Evolutionary conservation across 1,284 basidiomycete genomes (phyloP).

Genomic region (Malassezia caprae): DNA sequence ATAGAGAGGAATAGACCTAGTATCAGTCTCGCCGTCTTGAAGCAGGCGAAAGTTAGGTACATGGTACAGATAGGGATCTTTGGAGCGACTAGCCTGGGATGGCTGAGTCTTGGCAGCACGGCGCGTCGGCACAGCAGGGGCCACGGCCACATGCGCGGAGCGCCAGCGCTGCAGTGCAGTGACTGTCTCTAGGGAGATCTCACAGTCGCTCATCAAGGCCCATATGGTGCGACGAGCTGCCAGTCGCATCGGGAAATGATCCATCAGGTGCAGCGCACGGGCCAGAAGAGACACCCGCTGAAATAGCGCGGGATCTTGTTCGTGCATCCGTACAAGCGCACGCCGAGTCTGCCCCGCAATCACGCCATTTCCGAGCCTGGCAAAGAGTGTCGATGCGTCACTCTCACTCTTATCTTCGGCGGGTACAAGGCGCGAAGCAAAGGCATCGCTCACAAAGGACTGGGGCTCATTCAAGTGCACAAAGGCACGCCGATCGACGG

Average conservation of each 20-base stretch:
- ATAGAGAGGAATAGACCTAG: background rate
- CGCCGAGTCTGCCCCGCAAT: slow-evolving; percentile 56
- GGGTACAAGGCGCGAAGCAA: slow-evolving; percentile 10
- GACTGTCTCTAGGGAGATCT: slow-evolving; percentile 1
- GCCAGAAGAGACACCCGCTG: slow-evolving; percentile 25
- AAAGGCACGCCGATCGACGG: slow-evolving; percentile 68
- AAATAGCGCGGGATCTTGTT: slow-evolving; percentile 28
- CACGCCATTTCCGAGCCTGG: slow-evolving; percentile 89
- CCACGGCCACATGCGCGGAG: background rate
- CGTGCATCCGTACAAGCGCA: slow-evolving; percentile 53
- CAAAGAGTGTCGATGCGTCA: slow-evolving; percentile 78
- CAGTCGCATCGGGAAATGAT: slow-evolving; percentile 59
- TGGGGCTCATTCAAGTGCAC: slow-evolving; percentile 55
- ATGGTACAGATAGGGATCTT: background rate
- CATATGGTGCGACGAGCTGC: slow-evolving; percentile 82
- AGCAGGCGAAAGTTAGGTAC: background rate
- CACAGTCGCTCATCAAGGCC: slow-evolving; percentile 66
- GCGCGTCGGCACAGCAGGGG: background rate
- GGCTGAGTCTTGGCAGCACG: background rate
- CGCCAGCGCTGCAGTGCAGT: background rate
- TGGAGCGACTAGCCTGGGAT: background rate
- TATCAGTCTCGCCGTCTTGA: background rate
- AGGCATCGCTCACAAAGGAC: background rate
- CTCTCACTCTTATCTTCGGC: slow-evolving; percentile 61
- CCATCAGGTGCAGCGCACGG: slow-evolving; percentile 34